Evolutionary conservation across 2,329 filamentous ascomycete genomes (phyloP).

Genomic region (Periglandula ipomoeae): DNA sequence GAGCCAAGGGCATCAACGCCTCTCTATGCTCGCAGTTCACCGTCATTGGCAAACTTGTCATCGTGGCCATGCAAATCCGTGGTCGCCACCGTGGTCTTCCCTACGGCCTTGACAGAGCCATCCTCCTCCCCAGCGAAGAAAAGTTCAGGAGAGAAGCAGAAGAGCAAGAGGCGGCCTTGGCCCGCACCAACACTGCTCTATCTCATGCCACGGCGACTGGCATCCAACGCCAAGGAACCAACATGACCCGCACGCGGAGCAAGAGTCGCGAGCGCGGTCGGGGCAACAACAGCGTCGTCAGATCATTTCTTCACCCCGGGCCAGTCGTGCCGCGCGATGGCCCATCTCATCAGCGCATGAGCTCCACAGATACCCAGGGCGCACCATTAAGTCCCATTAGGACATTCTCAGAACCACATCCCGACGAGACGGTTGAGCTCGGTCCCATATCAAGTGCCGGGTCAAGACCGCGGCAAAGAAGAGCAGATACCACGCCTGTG

Average conservation of each 20-base stretch:
- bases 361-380: constrained; percentile 16
- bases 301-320: constrained; percentile 39
- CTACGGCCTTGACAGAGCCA: constrained; percentile 55
- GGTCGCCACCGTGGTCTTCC: constrained; percentile 60
- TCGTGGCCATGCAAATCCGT: constrained; percentile 61
- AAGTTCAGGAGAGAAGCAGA: constrained; percentile 45
- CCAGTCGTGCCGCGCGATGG: constrained; percentile 27
- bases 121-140: constrained; percentile 48
- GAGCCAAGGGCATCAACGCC: constrained; percentile 65
- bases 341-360: constrained; percentile 16
- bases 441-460: constrained; percentile 16
- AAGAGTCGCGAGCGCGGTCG: constrained; percentile 28
- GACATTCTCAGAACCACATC: constrained; percentile 16
- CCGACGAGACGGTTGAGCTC: constrained; percentile 18
- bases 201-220: constrained; percentile 24
- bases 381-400: constrained; percentile 9
- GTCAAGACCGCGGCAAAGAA: constrained; percentile 17
- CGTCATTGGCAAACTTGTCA: constrained; percentile 59
- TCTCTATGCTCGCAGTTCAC: constrained; percentile 79
- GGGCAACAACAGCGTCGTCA: constrained; percentile 33
- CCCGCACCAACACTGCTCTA: constrained; percentile 26
- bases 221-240: constrained; percentile 19
- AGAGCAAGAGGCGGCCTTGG: constrained; percentile 31
- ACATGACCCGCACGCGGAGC: constrained; percentile 24
- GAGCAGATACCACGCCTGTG: constrained; percentile 18